Evolutionary conservation across 1,284 basidiomycete genomes (phyloP), one percentile per base, ranked within the genome.

Genomic region (Cutaneotrichosporon sp.): DNA sequence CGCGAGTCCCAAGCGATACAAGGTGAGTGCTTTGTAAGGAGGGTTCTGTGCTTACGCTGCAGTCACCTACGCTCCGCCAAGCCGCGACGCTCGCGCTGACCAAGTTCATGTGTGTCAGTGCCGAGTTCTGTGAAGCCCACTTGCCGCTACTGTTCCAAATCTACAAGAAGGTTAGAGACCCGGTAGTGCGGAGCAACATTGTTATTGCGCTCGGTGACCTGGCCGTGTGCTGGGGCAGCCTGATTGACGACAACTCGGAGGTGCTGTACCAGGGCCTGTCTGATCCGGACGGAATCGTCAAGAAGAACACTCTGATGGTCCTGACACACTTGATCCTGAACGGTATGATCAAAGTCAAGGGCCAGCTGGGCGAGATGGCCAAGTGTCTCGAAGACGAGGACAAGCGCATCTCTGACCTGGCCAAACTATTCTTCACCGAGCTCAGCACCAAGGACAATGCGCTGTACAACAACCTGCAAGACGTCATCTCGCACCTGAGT

Each of bases 341-440:
- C 68, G 94, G 94, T 1, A 97, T 97, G 94, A 90, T 97, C 79
- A 98, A 98, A 75, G 94, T 97, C 68, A 98, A 98, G 75, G 96
- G 96, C 1, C 94, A 98, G 72, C 79, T 97, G 4, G 94, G 96
- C 33, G 96, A 97, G 79, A 97, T 99, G 92, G 96, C 94, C 33
- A 99, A 98, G 76, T 98, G 94, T 68, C 77, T 98, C 18, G 91
- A 97, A 74, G 93, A 98, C 74, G 79, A 83, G n/a, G 94, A 97
- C 59, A 80, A 80, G 52, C 79, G 93, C 10, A 88, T 98, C 56
- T 84, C 87, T 14, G 92, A 97, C 67, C 80, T 99, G 17, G 93
- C 96, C 37, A 96, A 93, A 74, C 74, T 98, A 51, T 99, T 99
- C 83, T 98, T 99, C 79, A 86, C 84, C 21, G 92, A 98, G 69